phyloP scores from a whole-genome alignment of 352 stramenopile genomes.

The Phytophthora meadii region DNA sequence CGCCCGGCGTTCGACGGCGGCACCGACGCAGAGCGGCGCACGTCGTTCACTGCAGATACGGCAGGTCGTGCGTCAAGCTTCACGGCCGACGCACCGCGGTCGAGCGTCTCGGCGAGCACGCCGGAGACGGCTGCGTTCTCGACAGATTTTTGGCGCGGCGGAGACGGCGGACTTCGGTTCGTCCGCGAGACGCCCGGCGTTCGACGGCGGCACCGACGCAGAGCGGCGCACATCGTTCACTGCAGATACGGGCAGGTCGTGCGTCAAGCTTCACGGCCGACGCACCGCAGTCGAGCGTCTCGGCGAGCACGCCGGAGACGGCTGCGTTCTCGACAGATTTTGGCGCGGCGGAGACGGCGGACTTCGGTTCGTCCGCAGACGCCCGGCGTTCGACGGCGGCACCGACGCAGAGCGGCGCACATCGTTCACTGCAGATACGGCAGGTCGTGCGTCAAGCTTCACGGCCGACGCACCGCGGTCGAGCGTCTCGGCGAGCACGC shows the following conservation, averaged over 20 bases:
- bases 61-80: background rate
- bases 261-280: background rate
- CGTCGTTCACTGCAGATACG: background rate
- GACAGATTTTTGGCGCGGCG: background rate
- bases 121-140: background rate
- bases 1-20: background rate
- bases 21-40: background rate
- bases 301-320: background rate
- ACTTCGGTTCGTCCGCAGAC: background rate
- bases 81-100: background rate
- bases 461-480: background rate
- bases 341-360: background rate
- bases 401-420: background rate
- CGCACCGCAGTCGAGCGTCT: too few relatives aligned
- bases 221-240: background rate
- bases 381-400: background rate
- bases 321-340: background rate
- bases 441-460: background rate
- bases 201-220: background rate
- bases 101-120: background rate
- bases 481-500: background rate
- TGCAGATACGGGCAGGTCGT: background rate
- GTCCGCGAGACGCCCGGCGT: background rate
- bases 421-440: background rate
- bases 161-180: background rate